Evolutionary conservation across 2,329 filamentous ascomycete species (phyloP), one percentile per base, ranked within the genome.

Genomic region (Magnaporthiopsis rhizophila): DNA sequence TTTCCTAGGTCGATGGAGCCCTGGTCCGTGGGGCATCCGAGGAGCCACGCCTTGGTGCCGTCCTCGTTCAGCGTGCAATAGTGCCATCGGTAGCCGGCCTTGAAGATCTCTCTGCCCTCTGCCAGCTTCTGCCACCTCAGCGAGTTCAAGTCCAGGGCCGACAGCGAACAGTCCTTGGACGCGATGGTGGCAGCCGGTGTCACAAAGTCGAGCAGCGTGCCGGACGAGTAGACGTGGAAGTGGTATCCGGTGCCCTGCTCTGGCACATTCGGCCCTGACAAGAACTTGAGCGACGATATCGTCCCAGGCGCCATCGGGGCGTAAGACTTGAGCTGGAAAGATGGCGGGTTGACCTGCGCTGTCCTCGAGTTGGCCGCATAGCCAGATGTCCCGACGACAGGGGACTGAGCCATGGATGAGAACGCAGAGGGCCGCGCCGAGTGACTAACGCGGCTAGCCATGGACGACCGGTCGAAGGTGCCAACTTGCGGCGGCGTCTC

Each of bases 51-150:
- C 73, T 96, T 97, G 8, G 95, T 97, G 7, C 94, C 94, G 70
- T 96, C 91, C 66, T 95, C 89, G 73, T 97, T 96, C 77, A 97
- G 90, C 3, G 92, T 96, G 74, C 95, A 98, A 74, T 99, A 99
- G 75, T 98, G 94, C 95, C 95, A 99, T 66, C 94, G 87, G 74
- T 95, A 98, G n/a, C 90, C 91, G 0, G 87, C 81, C 69, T 90
- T 90, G 77, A 97, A 99, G 45, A 99, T 89, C 73, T 99, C 95
- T 62, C 91, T 89, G 3, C 95, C 95, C 71, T 97, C 94, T 1
- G 94, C 95, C 24, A 99, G 82, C 73, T 93, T 96, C 75, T 97
- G 92, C 95, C 95, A 99, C 61, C 93, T 88, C 62, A 98, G 78
- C 0, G 90, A 89, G 65, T 90, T 89, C 13, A 99, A 81, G 70